A percentile compares a stretch with the other conserved stretches of the same genome.
Evolutionary conservation across 768 basidiomycete genomes (phyloP).

Genomic region (Cubamyces lactineus): DNA sequence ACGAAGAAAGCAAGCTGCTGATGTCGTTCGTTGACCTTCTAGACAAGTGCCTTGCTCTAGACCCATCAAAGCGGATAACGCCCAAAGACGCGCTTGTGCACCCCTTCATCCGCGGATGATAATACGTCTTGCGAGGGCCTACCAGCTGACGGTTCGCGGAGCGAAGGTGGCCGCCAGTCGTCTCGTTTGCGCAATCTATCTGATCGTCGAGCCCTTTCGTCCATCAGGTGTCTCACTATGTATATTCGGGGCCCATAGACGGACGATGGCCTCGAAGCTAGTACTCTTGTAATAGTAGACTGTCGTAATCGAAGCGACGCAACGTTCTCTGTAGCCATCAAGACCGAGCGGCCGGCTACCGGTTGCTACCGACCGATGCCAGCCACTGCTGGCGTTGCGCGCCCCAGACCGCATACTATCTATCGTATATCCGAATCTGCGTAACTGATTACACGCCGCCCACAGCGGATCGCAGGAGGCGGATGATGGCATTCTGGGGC

Average conservation of each 20-base stretch:
- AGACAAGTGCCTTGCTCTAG: constrained; percentile 88
- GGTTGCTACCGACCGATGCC: neutral
- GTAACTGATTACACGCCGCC: neutral
- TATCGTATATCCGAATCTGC: no score
- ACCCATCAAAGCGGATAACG: constrained; percentile 83
- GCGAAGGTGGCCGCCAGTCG: neutral
- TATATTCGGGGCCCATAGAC: neutral
- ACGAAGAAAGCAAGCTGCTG: constrained; percentile 85
- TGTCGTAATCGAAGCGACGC: neutral
- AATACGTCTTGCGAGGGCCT: neutral
- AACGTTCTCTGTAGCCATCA: neutral
- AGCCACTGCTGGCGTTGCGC: neutral
- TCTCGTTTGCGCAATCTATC: neutral
- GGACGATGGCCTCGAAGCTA: neutral
- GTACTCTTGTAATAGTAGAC: constrained; percentile 9
- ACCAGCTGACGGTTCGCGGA: neutral
- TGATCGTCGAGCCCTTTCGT: neutral
- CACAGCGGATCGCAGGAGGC: neutral
- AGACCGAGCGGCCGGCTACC: neutral
- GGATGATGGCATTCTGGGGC: neutral
- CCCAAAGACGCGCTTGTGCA: constrained; percentile 89
- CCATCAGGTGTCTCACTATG: constrained; percentile 10
- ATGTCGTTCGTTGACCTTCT: constrained; percentile 85
- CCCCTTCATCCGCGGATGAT: constrained; percentile 74
- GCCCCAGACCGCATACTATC: no score